A percentile compares a stretch with the other conserved stretches of the same genome.
Conservation (phyloP, 768 basidiomycete species). For the Lactarius deliciosus region DNA sequence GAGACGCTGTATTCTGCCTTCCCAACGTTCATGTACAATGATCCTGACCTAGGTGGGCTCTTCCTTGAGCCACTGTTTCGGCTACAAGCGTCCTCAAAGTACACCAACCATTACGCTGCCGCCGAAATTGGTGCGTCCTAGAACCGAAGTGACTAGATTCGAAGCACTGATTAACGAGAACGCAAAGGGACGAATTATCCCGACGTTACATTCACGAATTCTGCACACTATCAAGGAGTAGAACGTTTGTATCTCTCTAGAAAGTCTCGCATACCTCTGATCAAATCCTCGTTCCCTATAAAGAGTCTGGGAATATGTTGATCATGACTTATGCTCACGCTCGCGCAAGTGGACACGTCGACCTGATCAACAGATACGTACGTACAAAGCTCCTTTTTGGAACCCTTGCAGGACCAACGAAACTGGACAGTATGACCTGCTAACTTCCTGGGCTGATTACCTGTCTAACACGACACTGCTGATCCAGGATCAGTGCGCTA, state of each 20-base stretch:
- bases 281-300: not conserved
- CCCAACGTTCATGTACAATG: constrained; percentile 53
- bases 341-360: constrained; percentile 32
- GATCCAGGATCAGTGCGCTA: too few species aligned
- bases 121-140: constrained; percentile 28
- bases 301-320: constrained; percentile 39
- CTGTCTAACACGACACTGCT: too few species aligned
- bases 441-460: too few species aligned
- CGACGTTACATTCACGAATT: constrained; percentile 2
- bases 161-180: not conserved
- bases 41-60: constrained; percentile 46
- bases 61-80: constrained; percentile 32
- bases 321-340: constrained; percentile 37
- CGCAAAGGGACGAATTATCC: constrained; percentile 7
- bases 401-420: not conserved
- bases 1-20: constrained; percentile 55
- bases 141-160: too few species aligned
- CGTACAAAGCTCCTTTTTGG: not conserved
- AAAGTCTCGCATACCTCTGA: not conserved
- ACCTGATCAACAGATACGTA: constrained; percentile 31
- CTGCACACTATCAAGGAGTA: constrained; percentile 1
- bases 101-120: constrained; percentile 24
- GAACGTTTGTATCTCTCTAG: constrained; percentile 9
- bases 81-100: constrained; percentile 23
- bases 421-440: constrained; percentile 30